Percentiles rank a stretch among this genome's conserved stretches.
These are phyloP conservation scores for Fusarium keratoplasticum DNA, from an alignment of 2,329 filamentous ascomycete species.

Conservation along the genomic window DNA sequence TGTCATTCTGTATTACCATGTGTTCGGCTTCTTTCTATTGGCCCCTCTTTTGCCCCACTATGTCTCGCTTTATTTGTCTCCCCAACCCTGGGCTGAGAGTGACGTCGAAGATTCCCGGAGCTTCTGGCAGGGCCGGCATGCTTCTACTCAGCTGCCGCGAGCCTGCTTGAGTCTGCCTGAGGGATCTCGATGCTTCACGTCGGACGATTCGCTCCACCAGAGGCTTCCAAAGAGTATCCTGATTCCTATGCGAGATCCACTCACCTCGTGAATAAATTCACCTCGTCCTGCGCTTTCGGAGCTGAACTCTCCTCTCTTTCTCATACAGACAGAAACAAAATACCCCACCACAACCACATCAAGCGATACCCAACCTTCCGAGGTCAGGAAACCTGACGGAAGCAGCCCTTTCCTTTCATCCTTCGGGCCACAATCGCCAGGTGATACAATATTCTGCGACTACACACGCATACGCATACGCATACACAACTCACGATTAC, in stretches of 20 bases:
- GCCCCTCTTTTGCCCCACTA: not conserved
- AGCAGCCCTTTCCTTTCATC: constrained; percentile 19
- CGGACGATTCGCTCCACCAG: constrained; percentile 26
- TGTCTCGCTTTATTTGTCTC: not conserved
- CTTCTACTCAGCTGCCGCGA: constrained; percentile 44
- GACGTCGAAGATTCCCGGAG: constrained; percentile 50
- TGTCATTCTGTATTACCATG: rapidly evolving
- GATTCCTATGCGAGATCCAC: constrained; percentile 39
- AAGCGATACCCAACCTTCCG: constrained; percentile 40
- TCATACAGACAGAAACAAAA: constrained; percentile 19
- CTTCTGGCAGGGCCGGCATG: constrained; percentile 48
- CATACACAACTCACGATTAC: not conserved
- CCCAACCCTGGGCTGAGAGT: constrained; percentile 41
- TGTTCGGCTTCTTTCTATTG: not conserved
- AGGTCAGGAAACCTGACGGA: constrained; percentile 38
- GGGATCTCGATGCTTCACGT: constrained; percentile 40
- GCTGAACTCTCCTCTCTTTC: constrained; percentile 22
- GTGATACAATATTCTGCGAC: constrained; percentile 3
- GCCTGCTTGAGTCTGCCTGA: constrained; percentile 41
- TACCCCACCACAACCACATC: constrained; percentile 23
- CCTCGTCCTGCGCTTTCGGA: constrained; percentile 11
- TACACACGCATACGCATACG: not conserved
- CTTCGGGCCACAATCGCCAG: constrained; percentile 19
- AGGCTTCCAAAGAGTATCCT: constrained; percentile 23
- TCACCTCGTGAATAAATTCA: constrained; percentile 42